Evolutionary conservation across 352 stramenopile species (phyloP).

Genomic region (Pythium coloratum): DNA sequence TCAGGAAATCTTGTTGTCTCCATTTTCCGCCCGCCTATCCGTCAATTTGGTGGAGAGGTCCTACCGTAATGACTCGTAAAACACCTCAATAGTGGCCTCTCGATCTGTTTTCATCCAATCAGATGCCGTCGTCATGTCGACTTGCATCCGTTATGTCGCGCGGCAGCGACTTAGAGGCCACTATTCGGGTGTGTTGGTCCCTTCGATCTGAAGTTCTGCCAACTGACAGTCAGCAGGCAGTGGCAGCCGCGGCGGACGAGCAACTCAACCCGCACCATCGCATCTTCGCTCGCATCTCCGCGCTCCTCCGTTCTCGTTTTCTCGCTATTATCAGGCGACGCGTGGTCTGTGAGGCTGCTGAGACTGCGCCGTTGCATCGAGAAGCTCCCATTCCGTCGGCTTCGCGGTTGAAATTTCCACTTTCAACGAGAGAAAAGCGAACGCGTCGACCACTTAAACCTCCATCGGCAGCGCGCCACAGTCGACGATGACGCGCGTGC

Average conservation of each 20-base stretch:
- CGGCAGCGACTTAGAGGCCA: not conserved
- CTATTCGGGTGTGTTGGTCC: conserved; percentile 17
- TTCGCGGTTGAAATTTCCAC: conserved; percentile 1
- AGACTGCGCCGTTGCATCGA: not conserved
- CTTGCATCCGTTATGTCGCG: conserved; percentile 23
- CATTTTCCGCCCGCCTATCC: not conserved
- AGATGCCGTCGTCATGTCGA: conserved; percentile 9
- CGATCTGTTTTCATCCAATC: conserved; percentile 22
- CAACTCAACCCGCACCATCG: not conserved
- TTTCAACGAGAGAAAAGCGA: not conserved
- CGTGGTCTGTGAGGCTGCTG: not conserved
- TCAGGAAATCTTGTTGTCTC: too few species aligned
- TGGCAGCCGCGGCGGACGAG: not conserved
- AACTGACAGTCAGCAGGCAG: not conserved
- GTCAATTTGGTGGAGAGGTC: not conserved
- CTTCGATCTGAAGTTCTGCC: conserved; percentile 1
- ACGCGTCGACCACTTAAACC: not conserved
- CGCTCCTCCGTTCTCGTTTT: not conserved
- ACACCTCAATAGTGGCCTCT: conserved; percentile 6
- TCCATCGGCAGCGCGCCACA: not conserved
- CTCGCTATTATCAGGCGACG: conserved; percentile 3
- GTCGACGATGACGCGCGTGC: not conserved
- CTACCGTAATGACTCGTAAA: conserved; percentile 2
- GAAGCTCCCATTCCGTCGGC: not conserved
- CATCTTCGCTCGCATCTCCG: not conserved